Conservation (phyloP, 352 stramenopile species). For the Pythium phragmitis region DNA sequence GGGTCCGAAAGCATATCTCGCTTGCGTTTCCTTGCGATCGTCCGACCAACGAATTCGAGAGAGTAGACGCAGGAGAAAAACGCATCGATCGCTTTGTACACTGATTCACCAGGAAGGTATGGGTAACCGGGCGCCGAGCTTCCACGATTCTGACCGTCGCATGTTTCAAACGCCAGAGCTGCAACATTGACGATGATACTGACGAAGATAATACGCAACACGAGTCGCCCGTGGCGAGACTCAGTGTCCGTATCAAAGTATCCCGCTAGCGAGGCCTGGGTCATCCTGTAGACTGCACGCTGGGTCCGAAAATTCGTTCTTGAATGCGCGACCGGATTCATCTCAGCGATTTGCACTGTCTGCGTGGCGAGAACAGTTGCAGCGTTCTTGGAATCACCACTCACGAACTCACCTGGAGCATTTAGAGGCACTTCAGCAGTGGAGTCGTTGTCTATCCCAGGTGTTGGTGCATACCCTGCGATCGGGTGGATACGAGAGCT, state of each 20-base stretch:
- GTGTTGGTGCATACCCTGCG: conserved; percentile 11
- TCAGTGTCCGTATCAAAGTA: conserved; percentile 44
- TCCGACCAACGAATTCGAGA: conserved; percentile 47
- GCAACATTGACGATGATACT: conserved; percentile 52
- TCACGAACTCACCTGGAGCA: too few species aligned
- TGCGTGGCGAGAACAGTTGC: background rate
- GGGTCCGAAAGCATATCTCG: conserved; percentile 34
- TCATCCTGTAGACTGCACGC: conserved; percentile 25
- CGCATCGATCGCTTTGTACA: conserved; percentile 38
- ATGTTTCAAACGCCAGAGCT: conserved; percentile 57
- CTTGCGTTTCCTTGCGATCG: conserved; percentile 30
- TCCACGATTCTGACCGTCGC: conserved; percentile 51
- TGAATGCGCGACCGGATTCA: background rate
- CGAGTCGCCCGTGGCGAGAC: conserved; percentile 34
- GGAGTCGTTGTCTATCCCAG: background rate
- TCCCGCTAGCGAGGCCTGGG: conserved; percentile 36
- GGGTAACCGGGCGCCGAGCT: conserved; percentile 61
- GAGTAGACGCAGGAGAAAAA: conserved; percentile 55
- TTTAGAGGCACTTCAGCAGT: background rate
- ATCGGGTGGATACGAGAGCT: conserved; percentile 19
- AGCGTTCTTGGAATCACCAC: background rate
- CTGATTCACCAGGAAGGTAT: conserved; percentile 37
- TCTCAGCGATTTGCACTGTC: conserved; percentile 12
- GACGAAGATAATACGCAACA: conserved; percentile 49
- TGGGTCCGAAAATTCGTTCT: conserved; percentile 10